phyloP scores from a whole-genome alignment of 495 filamentous ascomycete species.

The Trichoderma asperelloides region DNA sequence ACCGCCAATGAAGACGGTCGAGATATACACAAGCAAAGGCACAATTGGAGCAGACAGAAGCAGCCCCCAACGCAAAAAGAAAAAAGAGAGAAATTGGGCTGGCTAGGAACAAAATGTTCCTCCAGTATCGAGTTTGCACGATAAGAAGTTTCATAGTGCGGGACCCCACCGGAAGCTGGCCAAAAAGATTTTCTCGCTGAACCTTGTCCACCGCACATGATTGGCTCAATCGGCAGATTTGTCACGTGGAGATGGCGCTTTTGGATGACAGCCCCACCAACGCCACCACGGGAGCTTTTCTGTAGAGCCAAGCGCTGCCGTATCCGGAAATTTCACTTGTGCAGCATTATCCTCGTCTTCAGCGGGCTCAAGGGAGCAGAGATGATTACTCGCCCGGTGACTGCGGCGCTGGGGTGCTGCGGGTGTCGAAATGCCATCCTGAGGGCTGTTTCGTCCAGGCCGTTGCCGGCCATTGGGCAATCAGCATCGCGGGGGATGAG shows the following conservation, averaged over 20 bases:
- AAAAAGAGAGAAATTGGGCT: not conserved
- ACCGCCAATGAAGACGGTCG: constrained; percentile 3
- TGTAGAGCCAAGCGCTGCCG: not conserved
- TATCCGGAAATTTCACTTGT: not conserved
- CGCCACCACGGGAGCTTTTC: constrained; percentile 6
- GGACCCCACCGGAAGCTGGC: not conserved
- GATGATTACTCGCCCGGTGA: constrained; percentile 9
- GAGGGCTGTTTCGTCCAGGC: constrained; percentile 2
- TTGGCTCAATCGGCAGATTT: not conserved
- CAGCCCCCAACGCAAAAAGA: not conserved
- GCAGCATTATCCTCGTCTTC: not conserved
- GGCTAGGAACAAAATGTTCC: constrained; percentile 8
- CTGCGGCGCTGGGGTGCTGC: constrained; percentile 2
- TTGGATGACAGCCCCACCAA: not conserved
- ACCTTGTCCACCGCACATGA: not conserved
- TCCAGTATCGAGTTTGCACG: not conserved
- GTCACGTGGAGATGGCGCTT: not conserved
- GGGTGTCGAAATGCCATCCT: constrained; percentile 1
- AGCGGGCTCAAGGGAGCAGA: not conserved
- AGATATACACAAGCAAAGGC: not conserved
- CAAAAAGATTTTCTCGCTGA: not conserved
- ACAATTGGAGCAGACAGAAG: not conserved
- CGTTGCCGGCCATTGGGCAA: not conserved
- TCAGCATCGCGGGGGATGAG: not conserved
- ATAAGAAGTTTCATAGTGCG: not conserved